A percentile compares a stretch with the other conserved stretches of the same genome.
phyloP scores from a whole-genome alignment of 768 basidiomycete species.

The Russula olivacea region DNA sequence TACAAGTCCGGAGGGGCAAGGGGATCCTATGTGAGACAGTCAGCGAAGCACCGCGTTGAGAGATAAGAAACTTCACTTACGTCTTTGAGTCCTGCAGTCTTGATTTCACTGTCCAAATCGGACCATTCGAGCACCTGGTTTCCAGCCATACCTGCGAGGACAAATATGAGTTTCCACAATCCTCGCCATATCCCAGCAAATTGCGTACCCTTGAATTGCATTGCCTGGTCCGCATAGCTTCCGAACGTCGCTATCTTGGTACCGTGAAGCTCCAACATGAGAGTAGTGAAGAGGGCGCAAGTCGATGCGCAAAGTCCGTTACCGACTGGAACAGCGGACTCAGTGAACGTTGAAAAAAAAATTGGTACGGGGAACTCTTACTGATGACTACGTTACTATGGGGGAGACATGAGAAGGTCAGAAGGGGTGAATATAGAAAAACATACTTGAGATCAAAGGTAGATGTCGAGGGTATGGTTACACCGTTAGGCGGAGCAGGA shows the following conservation, averaged over 20 bases:
- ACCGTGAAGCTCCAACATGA: slow-evolving; percentile 47
- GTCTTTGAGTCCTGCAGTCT: slow-evolving; percentile 29
- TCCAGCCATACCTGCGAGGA: slow-evolving; percentile 19
- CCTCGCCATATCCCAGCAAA: not conserved
- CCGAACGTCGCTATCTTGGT: slow-evolving; percentile 48
- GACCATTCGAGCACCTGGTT: not conserved
- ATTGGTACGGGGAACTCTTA: not conserved
- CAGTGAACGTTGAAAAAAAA: not conserved
- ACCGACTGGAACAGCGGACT: slow-evolving; percentile 4
- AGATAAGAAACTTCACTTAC: slow-evolving; percentile 23
- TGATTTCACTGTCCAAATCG: slow-evolving; percentile 7
- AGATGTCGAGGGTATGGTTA: slow-evolving; percentile 4
- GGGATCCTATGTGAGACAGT: not conserved
- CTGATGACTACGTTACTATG: slow-evolving; percentile 19
- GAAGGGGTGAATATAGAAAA: not conserved
- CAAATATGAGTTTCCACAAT: not conserved
- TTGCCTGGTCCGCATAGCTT: slow-evolving; percentile 40
- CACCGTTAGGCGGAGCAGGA: slow-evolving; percentile 22
- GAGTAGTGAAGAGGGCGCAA: slow-evolving; percentile 50
- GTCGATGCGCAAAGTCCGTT: slow-evolving; percentile 44
- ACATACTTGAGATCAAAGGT: slow-evolving; percentile 21
- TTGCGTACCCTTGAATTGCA: slow-evolving; percentile 42
- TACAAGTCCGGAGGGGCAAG: slow-evolving; percentile 1
- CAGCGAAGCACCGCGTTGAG: not conserved
- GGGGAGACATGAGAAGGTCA: not conserved